Evolutionary conservation across 1,139 yeast genomes (phyloP).

Genomic region (Blastobotrys apis): DNA sequence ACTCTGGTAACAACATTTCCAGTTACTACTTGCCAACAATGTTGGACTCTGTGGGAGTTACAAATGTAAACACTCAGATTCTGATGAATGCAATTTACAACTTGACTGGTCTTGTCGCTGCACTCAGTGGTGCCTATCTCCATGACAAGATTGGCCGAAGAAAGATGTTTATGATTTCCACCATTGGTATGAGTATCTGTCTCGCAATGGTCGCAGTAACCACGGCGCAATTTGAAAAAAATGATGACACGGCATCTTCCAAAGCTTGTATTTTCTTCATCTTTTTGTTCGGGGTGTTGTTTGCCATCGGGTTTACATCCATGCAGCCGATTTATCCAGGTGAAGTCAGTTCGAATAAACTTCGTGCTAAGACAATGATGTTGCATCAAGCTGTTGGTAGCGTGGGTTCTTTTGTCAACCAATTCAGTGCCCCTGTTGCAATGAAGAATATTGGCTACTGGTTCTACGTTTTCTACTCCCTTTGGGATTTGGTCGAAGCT

Average conservation of each 20-base stretch:
- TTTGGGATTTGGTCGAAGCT: slow-evolving; percentile 21
- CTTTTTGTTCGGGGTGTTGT: slow-evolving; percentile 20
- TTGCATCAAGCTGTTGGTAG: slow-evolving; percentile 13
- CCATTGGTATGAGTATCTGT: slow-evolving; percentile 18
- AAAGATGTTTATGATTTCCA: slow-evolving; percentile 18
- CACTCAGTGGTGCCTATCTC: slow-evolving; percentile 19
- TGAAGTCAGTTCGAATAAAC: slow-evolving; percentile 38
- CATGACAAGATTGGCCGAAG: slow-evolving; percentile 22
- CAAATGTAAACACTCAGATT: slow-evolving; percentile 16
- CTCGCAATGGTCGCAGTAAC: slow-evolving; percentile 22
- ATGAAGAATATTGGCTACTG: slow-evolving; percentile 56
- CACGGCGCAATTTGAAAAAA: slow-evolving; percentile 16
- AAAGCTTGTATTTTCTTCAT: slow-evolving; percentile 21
- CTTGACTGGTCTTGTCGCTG: slow-evolving; percentile 16
- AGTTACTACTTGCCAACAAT: slow-evolving; percentile 22
- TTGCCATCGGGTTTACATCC: slow-evolving; percentile 20
- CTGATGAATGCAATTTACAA: slow-evolving; percentile 18
- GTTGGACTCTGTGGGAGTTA: slow-evolving; percentile 21
- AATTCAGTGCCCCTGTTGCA: slow-evolving; percentile 56
- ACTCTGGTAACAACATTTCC: slow-evolving; percentile 23
- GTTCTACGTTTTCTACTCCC: slow-evolving; percentile 49
- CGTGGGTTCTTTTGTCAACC: slow-evolving; percentile 34
- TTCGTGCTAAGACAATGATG: slow-evolving; percentile 32
- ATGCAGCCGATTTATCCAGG: slow-evolving; percentile 35
- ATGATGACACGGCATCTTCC: slow-evolving; percentile 13